Evolutionary conservation across 2,329 filamentous ascomycete genomes (phyloP).

Genomic region (Emergomyces africanus): DNA sequence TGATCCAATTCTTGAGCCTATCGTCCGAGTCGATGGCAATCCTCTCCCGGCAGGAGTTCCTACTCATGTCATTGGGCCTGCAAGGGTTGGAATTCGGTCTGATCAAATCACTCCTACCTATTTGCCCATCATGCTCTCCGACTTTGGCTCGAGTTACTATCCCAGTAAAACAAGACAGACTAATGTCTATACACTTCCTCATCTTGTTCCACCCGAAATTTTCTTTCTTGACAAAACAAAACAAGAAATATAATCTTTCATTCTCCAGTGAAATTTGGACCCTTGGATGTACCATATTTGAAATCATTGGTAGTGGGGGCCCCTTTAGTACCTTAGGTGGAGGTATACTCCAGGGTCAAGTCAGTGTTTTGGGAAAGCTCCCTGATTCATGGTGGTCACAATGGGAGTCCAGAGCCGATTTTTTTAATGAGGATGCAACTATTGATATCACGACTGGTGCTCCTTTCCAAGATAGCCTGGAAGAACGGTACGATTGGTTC

Average conservation of each 20-base stretch:
- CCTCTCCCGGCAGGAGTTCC: slow-evolving; percentile 9
- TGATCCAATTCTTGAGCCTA: slow-evolving; percentile 7
- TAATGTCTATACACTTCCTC: slow-evolving; percentile 4
- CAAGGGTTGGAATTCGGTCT: slow-evolving; percentile 5
- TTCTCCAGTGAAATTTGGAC: slow-evolving; percentile 11
- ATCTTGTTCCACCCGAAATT: slow-evolving; percentile 9
- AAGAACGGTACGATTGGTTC: slow-evolving; percentile 9
- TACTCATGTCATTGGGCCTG: slow-evolving; percentile 6
- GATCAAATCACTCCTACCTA: slow-evolving; percentile 5
- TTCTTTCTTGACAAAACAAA: slow-evolving; percentile 6
- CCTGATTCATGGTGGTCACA: slow-evolving; percentile 8
- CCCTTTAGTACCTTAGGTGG: no score
- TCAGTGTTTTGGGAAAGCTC: slow-evolving; percentile 7
- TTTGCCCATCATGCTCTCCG: slow-evolving; percentile 7
- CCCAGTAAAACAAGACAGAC: slow-evolving; percentile 5
- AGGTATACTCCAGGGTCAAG: slow-evolving; percentile 9
- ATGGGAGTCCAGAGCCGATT: slow-evolving; percentile 7
- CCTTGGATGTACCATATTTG: slow-evolving; percentile 9
- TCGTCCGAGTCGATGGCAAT: slow-evolving; percentile 8
- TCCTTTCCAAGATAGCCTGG: slow-evolving; percentile 6
- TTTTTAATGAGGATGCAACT: slow-evolving; percentile 9
- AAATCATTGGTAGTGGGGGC: slow-evolving; percentile 8
- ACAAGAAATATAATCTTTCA: slow-evolving; percentile 5
- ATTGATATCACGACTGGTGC: slow-evolving; percentile 7
- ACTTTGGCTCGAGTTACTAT: slow-evolving; percentile 7